These are phyloP conservation scores for Xylaria cubensis DNA, from an alignment of 495 filamentous ascomycete genomes.

Conservation along the genomic window DNA sequence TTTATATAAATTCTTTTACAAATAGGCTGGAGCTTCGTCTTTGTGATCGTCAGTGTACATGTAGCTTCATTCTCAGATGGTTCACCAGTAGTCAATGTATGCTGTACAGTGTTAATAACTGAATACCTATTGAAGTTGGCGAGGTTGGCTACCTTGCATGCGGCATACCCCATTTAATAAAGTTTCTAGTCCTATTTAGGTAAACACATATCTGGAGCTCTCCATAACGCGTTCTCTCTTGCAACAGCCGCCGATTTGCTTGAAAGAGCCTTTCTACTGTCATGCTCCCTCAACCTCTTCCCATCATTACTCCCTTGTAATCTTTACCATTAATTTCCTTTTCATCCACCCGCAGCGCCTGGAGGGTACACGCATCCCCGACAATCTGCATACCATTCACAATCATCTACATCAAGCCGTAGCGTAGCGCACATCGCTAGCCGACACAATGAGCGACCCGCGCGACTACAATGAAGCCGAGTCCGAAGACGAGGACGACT, in stretches of 20 bases:
- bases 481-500: slow-evolving; percentile 81
- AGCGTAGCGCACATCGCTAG: slow-evolving; percentile 2
- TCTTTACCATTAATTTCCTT: neutral
- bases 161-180: neutral
- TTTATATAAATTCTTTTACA: neutral
- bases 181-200: neutral
- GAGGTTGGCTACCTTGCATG: neutral
- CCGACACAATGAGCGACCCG: slow-evolving; percentile 53
- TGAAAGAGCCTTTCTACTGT: slow-evolving; percentile 5
- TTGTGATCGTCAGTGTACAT: no score
- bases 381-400: neutral
- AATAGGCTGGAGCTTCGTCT: neutral
- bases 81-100: no score
- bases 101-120: neutral
- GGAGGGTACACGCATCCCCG: neutral
- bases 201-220: slow-evolving; percentile 1
- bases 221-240: slow-evolving; percentile 7
- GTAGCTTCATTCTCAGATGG: no score
- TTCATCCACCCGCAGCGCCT: neutral
- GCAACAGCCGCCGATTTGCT: slow-evolving; percentile 10
- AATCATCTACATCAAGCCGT: neutral
- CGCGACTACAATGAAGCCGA: slow-evolving; percentile 50
- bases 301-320: slow-evolving; percentile 19
- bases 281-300: neutral
- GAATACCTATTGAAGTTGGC: no score